phyloP scores from a whole-genome alignment of 768 basidiomycete species.

The Pulveroboletus sp. region DNA sequence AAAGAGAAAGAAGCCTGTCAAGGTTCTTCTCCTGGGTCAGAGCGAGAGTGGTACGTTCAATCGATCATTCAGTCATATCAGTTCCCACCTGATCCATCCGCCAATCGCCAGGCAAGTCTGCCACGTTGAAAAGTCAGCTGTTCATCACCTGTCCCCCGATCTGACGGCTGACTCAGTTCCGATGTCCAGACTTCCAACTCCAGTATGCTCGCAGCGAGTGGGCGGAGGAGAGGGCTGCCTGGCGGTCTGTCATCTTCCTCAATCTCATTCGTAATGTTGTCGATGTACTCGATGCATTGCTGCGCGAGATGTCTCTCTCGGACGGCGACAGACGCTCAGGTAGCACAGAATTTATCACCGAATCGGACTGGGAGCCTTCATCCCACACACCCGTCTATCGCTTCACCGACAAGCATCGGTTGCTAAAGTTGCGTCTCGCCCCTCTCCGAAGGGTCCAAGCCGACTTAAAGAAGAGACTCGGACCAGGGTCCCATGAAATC shows the following conservation, averaged over 20 bases:
- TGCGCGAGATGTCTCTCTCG: constrained; percentile 50
- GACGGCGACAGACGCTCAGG: constrained; percentile 22
- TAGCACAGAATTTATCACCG: not conserved
- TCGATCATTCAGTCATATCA: not conserved
- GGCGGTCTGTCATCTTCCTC: constrained; percentile 74
- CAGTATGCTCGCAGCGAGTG: constrained; percentile 69
- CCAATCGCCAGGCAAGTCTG: constrained; percentile 53
- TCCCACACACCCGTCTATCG: constrained; percentile 23
- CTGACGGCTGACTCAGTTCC: not conserved
- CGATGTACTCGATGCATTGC: constrained; percentile 53
- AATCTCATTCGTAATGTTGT: constrained; percentile 77
- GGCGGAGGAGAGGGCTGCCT: constrained; percentile 62
- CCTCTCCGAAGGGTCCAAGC: constrained; percentile 55
- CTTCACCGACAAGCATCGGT: constrained; percentile 60
- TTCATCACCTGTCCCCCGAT: not conserved
- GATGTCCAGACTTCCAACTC: constrained; percentile 60
- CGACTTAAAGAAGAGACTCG: constrained; percentile 58
- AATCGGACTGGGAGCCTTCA: constrained; percentile 15
- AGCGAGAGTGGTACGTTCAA: constrained; percentile 56
- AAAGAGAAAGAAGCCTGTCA: constrained; percentile 66
- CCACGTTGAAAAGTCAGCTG: constrained; percentile 68
- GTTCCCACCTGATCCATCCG: constrained; percentile 1
- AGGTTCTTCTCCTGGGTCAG: constrained; percentile 71
- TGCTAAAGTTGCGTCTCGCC: constrained; percentile 53
- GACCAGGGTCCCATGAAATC: constrained; percentile 53